Evolutionary conservation across 345 rosid species (phyloP).

Genomic region (Pistacia atlantica): DNA sequence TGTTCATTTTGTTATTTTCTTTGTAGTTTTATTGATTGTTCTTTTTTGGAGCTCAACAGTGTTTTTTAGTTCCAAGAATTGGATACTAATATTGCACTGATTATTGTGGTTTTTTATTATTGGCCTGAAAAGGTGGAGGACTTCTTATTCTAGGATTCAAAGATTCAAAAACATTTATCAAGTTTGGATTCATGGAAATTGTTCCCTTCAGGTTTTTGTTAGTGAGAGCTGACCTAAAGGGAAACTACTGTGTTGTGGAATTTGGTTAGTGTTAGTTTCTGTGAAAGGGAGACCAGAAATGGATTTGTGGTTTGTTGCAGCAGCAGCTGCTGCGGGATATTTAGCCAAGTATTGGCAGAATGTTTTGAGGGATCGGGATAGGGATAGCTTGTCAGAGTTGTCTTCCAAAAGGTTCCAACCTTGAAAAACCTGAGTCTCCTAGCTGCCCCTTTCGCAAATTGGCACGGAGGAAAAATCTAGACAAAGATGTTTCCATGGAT

Average conservation of each 20-base stretch:
- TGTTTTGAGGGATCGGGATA: slow-evolving; percentile 33
- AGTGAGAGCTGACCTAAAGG: slow-evolving; percentile 21
- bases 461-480: slow-evolving; percentile 32
- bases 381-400: slow-evolving; percentile 30
- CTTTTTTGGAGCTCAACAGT: slow-evolving; percentile 3
- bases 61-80: background rate
- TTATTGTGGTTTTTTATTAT: background rate
- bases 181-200: slow-evolving; percentile 27
- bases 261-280: slow-evolving; percentile 22
- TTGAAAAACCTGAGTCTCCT: slow-evolving; percentile 33
- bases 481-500: slow-evolving; percentile 31
- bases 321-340: slow-evolving; percentile 80
- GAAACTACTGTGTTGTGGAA: slow-evolving; percentile 24
- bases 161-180: background rate
- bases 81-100: background rate
- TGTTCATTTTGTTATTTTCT: no score
- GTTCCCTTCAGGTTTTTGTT: slow-evolving; percentile 21
- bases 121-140: slow-evolving; percentile 4
- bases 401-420: slow-evolving; percentile 34
- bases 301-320: slow-evolving; percentile 80
- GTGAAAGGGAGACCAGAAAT: slow-evolving; percentile 34
- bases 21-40: slow-evolving; percentile 4
- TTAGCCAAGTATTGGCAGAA: slow-evolving; percentile 57
- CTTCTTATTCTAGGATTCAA: slow-evolving; percentile 1
- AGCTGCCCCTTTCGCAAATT: slow-evolving; percentile 26